phyloP scores from a whole-genome alignment of 2,329 filamentous ascomycete species.

The Arthrobotrys musiformis region DNA sequence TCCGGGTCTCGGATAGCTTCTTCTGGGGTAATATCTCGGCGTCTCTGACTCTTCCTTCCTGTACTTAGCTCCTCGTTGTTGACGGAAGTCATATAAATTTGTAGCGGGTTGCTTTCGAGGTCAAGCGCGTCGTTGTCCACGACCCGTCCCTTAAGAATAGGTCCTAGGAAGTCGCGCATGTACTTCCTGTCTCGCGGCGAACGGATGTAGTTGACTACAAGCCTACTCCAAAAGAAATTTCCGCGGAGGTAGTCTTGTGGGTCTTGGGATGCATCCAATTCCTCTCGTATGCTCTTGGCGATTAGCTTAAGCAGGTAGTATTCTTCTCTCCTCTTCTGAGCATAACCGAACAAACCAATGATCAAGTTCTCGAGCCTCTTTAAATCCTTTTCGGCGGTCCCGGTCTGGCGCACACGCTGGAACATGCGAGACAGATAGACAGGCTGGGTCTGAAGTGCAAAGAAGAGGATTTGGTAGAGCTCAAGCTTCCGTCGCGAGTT shows the following conservation, averaged over 20 bases:
- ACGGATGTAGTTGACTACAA: conserved; percentile 81
- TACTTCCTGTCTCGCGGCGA: conserved; percentile 94
- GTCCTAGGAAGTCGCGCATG: conserved; percentile 83
- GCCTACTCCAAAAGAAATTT: conserved; percentile 91
- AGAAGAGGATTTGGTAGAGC: conserved; percentile 97
- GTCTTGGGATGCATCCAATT: conserved; percentile 77
- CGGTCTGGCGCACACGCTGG: conserved; percentile 81
- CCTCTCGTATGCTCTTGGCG: conserved; percentile 82
- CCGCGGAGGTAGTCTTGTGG: conserved; percentile 88
- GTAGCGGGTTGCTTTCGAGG: conserved; percentile 94
- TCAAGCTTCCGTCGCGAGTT: conserved; percentile 94
- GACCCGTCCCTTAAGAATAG: conserved; percentile 88
- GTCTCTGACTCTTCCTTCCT: conserved; percentile 81
- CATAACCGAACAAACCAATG: conserved; percentile 97
- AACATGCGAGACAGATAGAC: conserved; percentile 93
- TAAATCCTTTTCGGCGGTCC: conserved; percentile 87
- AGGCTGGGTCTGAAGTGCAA: conserved; percentile 94
- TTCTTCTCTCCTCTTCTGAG: conserved; percentile 94
- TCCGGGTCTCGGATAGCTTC: conserved; percentile 95
- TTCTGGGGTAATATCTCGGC: conserved; percentile 86
- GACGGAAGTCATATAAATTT: conserved; percentile 94
- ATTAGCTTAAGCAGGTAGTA: conserved; percentile 95
- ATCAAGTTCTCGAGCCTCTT: conserved; percentile 92
- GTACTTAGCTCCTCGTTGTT: conserved; percentile 97
- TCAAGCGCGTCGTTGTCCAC: conserved; percentile 91